phyloP scores from a whole-genome alignment of 495 filamentous ascomycete genomes.

The Talaromyces stipitatus region DNA sequence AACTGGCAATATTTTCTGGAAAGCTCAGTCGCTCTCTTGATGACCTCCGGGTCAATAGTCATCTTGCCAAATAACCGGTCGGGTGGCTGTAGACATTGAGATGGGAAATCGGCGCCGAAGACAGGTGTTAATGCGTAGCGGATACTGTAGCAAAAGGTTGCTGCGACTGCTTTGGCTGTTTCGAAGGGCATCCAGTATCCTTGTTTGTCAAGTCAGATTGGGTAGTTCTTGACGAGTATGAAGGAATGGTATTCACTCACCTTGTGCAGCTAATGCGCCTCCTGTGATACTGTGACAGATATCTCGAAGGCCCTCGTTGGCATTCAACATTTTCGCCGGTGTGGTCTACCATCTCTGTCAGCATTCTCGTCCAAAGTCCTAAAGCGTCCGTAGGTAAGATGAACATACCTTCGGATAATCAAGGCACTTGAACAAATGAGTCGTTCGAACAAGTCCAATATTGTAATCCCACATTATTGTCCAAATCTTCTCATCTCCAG shows the following conservation, averaged over 20 bases:
- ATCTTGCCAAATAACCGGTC: constrained; percentile 54
- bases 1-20: constrained; percentile 40
- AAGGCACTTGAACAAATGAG: constrained; percentile 87
- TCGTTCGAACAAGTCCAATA: constrained; percentile 89
- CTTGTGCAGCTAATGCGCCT: constrained; percentile 82
- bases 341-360: constrained; percentile 54
- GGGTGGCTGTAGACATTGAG: constrained; percentile 56
- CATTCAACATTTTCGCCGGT: constrained; percentile 69
- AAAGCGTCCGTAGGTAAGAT: not conserved
- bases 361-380: not conserved
- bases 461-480: constrained; percentile 96
- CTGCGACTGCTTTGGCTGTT: constrained; percentile 73
- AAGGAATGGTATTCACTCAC: constrained; percentile 30
- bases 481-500: constrained; percentile 58
- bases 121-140: constrained; percentile 77
- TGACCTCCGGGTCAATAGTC: constrained; percentile 56
- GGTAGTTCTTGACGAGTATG: not conserved
- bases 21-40: constrained; percentile 45
- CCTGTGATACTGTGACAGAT: constrained; percentile 94
- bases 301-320: constrained; percentile 74
- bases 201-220: constrained; percentile 21
- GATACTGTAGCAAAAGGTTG: constrained; percentile 82
- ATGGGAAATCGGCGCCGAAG: constrained; percentile 75
- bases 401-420: constrained; percentile 70
- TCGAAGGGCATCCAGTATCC: constrained; percentile 96